These are phyloP conservation scores for Phytophthora crassamura DNA, from an alignment of 352 stramenopile species.

Conservation along the genomic window DNA sequence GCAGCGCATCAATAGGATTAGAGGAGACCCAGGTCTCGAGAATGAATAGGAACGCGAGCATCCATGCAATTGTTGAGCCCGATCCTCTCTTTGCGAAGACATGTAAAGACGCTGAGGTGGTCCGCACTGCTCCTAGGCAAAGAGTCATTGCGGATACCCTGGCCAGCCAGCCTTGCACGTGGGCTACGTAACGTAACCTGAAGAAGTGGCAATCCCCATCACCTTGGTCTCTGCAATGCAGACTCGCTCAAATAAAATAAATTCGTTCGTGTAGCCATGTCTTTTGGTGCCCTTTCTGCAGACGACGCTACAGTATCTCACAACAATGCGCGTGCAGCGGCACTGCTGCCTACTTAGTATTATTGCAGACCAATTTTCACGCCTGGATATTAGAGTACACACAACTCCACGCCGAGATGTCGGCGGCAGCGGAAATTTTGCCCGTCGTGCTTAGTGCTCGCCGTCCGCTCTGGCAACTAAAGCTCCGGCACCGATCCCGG, in stretches of 20 bases:
- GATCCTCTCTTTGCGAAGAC: constrained; percentile 25
- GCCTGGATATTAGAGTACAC: constrained; percentile 28
- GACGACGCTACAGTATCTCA: not conserved
- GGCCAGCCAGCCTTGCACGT: too few species aligned
- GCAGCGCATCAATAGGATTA: constrained; percentile 35
- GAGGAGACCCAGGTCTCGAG: constrained; percentile 17
- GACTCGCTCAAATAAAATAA: constrained; percentile 11
- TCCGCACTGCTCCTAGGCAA: too few species aligned
- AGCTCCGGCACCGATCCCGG: too few species aligned
- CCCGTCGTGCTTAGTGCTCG: not conserved
- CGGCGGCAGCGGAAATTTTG: constrained; percentile 15
- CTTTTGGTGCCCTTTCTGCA: constrained; percentile 17
- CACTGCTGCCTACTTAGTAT: constrained; percentile 19
- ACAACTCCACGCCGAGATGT: constrained; percentile 1
- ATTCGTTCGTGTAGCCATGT: constrained; percentile 35
- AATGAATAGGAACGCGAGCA: constrained; percentile 24
- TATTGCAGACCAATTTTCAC: constrained; percentile 7
- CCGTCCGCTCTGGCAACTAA: too few species aligned
- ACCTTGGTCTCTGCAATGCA: not conserved
- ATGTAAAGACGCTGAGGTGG: constrained; percentile 12
- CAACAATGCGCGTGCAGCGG: not conserved
- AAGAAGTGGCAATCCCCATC: too few species aligned
- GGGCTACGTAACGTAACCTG: too few species aligned
- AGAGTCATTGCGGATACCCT: too few species aligned
- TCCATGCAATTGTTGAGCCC: constrained; percentile 22